Base-by-base conservation (phyloP, 345 rosid species). In the Arabis alpina region DNA sequence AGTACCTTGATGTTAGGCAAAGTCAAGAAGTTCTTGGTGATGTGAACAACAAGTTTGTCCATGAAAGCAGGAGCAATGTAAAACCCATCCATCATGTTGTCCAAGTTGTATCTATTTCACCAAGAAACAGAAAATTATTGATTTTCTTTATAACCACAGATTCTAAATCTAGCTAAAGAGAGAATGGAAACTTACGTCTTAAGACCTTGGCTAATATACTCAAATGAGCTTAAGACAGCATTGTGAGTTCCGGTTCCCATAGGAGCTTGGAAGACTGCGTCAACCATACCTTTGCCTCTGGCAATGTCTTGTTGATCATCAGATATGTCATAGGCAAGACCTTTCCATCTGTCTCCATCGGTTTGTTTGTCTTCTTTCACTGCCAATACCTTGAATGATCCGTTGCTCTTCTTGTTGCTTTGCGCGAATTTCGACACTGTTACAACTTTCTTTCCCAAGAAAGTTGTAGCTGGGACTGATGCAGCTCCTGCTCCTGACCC, bases 271-370 rank as follows among this genome's bases (percentile, higher is more conserved):
- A 91, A 94, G 78, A 94, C 85, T 6, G 87, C 8, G 81, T 94
- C 99, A 25, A 94, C 99, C 92, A 80, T 16, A 68, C 96, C 97
- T 74, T 94, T 91, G 23, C 97, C 99, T 66, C 97, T 79, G 69
- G 93, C 79, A 61, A 94, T 94, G 81, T 94, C 99, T 78, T 94
- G 99, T 56, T 94, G 99, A 75, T 94, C 97, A 65, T 94, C 97
- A 0, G 97, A 94, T 0, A 3, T 43, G 81, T 94, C 99, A 40
- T 41, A 77, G 11, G 67, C 90, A 42, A 94, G 95, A 3, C 92
- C 93, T 15, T 10, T 60, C 99, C 99, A 94, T 71, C 58, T 82
- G 87, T 94, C 99, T 80, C 77, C 76, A 0, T 68, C 30, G 16
- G 87, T 87, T 74, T 92, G 97, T 82, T 84, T 82, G 28, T 64